Base-by-base conservation (phyloP, 1,284 basidiomycete species). In the Moesziomyces antarcticus region DNA sequence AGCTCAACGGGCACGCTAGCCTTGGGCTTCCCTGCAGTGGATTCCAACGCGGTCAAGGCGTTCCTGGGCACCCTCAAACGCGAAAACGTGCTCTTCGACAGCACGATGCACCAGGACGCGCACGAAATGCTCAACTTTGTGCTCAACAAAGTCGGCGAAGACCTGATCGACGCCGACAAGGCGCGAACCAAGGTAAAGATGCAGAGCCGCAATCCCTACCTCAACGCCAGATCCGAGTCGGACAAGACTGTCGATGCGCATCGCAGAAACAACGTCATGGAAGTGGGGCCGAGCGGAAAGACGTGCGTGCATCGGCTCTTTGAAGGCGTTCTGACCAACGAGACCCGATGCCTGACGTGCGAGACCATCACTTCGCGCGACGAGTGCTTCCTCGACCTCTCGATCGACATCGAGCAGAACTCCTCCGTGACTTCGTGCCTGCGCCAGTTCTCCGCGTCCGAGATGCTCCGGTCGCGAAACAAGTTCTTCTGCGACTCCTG, bases 401-500 rank as follows among this genome's bases (percentile, higher is more conserved):
- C 94, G 9, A 94, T 99, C 84, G 96, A 99, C 85, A 98, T 99
- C 73, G 94, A 97, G 83, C 93, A 96, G 85, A 96, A 98, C 85
- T 92, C 93, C 4, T 96, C 93, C 69, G 90, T 99, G 53, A 96
- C 95, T 0, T 92, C 94, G 7, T 98, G 96, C 85, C 88, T 99
- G 54, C 89, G 94, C 48, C 93, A 96, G 83, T 99, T 99, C 84
- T 96, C 93, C 79, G 94, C 94, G 42, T 93, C 92, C 83, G 97
- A 99, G 85, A 99, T 97, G 94, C 89, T 99, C 20, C 95, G 93
- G 78, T 93, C 95, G 82, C 92, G 90, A 84, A 98, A 99, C 88
- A 99, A 98, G 86, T 99, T 98, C 85, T 97, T 94, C 85, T 99
- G 96, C 84, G 97, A 99, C 85, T 90, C 91, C 18, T 99, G 96